phyloP scores from a whole-genome alignment of 2,329 filamentous ascomycete species.

The Epichloe festucae region DNA sequence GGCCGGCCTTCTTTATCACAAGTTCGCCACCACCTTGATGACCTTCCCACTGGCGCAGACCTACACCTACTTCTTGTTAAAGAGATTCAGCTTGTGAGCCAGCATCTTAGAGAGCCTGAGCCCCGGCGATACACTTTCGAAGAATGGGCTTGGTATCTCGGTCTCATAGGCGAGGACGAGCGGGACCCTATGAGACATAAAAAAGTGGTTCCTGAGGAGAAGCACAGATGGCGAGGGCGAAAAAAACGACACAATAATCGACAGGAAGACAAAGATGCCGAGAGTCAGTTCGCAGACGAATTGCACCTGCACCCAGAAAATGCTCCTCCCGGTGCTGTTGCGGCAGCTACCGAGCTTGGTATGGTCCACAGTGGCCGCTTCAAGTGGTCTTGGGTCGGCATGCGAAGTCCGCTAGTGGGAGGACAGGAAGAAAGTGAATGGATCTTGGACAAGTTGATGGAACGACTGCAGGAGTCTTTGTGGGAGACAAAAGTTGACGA shows the following conservation, averaged over 20 bases:
- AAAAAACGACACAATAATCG: background rate
- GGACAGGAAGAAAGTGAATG: constrained; percentile 57
- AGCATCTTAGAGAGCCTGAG: constrained; percentile 44
- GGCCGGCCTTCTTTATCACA: constrained; percentile 22
- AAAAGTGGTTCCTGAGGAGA: constrained; percentile 20
- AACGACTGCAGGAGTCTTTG: constrained; percentile 31
- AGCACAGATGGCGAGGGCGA: constrained; percentile 6
- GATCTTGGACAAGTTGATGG: constrained; percentile 53
- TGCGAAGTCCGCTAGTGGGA: constrained; percentile 56
- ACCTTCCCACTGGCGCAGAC: constrained; percentile 31
- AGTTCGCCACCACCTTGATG: constrained; percentile 22
- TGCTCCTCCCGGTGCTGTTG: constrained; percentile 1
- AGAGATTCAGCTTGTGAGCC: constrained; percentile 53
- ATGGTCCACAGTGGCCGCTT: constrained; percentile 18
- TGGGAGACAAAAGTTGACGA: constrained; percentile 6
- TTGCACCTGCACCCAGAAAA: background rate
- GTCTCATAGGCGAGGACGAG: constrained; percentile 59
- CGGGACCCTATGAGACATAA: constrained; percentile 35
- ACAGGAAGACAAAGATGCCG: background rate
- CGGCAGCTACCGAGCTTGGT: constrained; percentile 3
- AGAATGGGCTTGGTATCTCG: constrained; percentile 77
- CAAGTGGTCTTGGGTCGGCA: constrained; percentile 62
- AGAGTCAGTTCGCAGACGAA: background rate
- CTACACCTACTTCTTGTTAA: constrained; percentile 55
- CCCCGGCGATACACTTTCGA: constrained; percentile 63